Percentiles rank a stretch among this genome's conserved stretches.
Conservation (phyloP, 2,329 filamentous ascomycete species). For the Coniosporium tulheliwenetii region DNA sequence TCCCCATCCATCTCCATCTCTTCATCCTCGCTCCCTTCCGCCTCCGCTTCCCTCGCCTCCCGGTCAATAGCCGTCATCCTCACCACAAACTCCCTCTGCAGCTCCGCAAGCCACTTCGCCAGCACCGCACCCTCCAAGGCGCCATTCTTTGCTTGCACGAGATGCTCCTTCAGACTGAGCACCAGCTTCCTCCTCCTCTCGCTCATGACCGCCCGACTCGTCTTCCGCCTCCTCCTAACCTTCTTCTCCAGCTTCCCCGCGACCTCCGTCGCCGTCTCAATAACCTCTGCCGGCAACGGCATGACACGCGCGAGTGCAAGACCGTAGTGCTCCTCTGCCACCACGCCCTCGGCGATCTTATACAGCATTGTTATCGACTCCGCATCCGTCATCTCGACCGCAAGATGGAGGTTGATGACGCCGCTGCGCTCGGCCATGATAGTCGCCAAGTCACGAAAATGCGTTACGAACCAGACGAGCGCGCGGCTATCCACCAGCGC, state of each 20-base stretch:
- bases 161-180: slow-evolving; percentile 54
- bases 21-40: background rate
- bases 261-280: slow-evolving; percentile 52
- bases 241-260: slow-evolving; percentile 45
- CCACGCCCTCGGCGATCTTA: slow-evolving; percentile 57
- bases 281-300: slow-evolving; percentile 51
- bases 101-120: slow-evolving; percentile 43
- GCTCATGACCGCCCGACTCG: slow-evolving; percentile 41
- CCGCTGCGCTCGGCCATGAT: slow-evolving; percentile 62
- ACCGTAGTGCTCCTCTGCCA: slow-evolving; percentile 64
- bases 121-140: slow-evolving; percentile 50
- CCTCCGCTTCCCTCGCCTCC: slow-evolving; percentile 12
- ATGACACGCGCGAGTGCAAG: slow-evolving; percentile 64
- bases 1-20: background rate
- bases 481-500: slow-evolving; percentile 64
- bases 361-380: slow-evolving; percentile 77
- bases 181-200: slow-evolving; percentile 57
- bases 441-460: slow-evolving; percentile 69
- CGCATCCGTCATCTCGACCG: slow-evolving; percentile 42
- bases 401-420: slow-evolving; percentile 70
- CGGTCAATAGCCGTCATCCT: slow-evolving; percentile 53
- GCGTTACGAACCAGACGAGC: slow-evolving; percentile 83
- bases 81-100: slow-evolving; percentile 61
- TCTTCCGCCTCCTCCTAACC: slow-evolving; percentile 41
- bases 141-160: slow-evolving; percentile 51